phyloP scores from a whole-genome alignment of 2,329 filamentous ascomycete species.

The Aspergillus pseudoviridinutans region DNA sequence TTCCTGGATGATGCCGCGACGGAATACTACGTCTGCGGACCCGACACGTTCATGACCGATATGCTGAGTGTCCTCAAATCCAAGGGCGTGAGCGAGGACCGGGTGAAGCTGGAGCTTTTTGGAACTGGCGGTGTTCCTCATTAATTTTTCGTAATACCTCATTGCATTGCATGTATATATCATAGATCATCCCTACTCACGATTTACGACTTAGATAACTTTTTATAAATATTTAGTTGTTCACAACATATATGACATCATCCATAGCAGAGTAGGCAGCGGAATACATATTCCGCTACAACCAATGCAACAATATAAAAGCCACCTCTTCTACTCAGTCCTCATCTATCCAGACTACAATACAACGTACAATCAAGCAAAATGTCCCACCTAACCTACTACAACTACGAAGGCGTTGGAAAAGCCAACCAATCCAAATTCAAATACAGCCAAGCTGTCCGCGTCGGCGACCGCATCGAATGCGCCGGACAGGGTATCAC shows the following conservation, averaged over 20 bases:
- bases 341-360: not conserved
- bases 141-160: not conserved
- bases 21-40: slow-evolving; percentile 70
- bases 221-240: not conserved
- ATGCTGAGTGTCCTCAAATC: slow-evolving; percentile 50
- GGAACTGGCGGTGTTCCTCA: slow-evolving; percentile 45
- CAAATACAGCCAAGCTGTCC: slow-evolving; percentile 47
- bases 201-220: not conserved
- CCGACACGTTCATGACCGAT: slow-evolving; percentile 64
- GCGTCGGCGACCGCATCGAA: slow-evolving; percentile 48
- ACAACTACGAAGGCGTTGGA: slow-evolving; percentile 38
- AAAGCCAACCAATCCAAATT: slow-evolving; percentile 30
- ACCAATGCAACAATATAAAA: not conserved
- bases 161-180: not conserved
- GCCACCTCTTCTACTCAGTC: not conserved
- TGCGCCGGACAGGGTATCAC: slow-evolving; percentile 26
- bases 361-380: not conserved
- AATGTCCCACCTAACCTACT: slow-evolving; percentile 40
- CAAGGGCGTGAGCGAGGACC: slow-evolving; percentile 52
- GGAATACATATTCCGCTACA: not conserved
- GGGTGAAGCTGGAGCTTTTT: slow-evolving; percentile 64
- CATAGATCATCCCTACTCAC: not conserved
- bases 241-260: not conserved
- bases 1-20: slow-evolving; percentile 51
- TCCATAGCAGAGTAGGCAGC: not conserved